These are phyloP conservation scores for Colletotrichum ledebouriae DNA, from an alignment of 2,329 filamentous ascomycete species.

Conservation along the genomic window DNA sequence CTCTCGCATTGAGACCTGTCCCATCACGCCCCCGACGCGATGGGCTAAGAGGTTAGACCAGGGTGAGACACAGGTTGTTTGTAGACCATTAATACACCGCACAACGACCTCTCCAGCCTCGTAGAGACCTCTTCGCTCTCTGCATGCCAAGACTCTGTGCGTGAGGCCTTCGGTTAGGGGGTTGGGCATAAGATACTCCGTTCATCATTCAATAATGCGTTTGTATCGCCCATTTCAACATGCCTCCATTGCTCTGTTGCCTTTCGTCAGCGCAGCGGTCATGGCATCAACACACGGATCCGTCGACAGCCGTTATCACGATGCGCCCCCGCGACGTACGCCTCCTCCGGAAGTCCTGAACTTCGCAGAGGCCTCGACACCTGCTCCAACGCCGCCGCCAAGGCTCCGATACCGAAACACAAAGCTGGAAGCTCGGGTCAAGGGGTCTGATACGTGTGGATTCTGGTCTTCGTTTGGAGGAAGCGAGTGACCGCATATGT, in stretches of 20 bases:
- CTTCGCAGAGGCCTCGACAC: not conserved
- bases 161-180: too few species aligned
- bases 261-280: not conserved
- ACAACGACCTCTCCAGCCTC: too few species aligned
- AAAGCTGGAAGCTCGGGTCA: not conserved
- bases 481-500: not conserved
- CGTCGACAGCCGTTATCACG: not conserved
- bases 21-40: too few species aligned
- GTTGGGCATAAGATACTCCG: too few species aligned
- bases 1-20: too few species aligned
- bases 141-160: too few species aligned
- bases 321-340: not conserved
- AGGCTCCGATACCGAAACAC: slow-evolving; percentile 2
- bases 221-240: too few species aligned
- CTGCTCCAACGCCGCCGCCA: not conserved
- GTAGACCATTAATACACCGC: too few species aligned
- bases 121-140: too few species aligned
- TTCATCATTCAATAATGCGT: too few species aligned
- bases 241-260: not conserved
- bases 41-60: too few species aligned
- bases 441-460: slow-evolving; percentile 2
- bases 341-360: slow-evolving; percentile 5
- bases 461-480: slow-evolving; percentile 5
- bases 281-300: not conserved
- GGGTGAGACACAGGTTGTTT: too few species aligned